Evolutionary conservation across 78 protist species (phyloP).

Genomic region (Thecamonas trahens): DNA sequence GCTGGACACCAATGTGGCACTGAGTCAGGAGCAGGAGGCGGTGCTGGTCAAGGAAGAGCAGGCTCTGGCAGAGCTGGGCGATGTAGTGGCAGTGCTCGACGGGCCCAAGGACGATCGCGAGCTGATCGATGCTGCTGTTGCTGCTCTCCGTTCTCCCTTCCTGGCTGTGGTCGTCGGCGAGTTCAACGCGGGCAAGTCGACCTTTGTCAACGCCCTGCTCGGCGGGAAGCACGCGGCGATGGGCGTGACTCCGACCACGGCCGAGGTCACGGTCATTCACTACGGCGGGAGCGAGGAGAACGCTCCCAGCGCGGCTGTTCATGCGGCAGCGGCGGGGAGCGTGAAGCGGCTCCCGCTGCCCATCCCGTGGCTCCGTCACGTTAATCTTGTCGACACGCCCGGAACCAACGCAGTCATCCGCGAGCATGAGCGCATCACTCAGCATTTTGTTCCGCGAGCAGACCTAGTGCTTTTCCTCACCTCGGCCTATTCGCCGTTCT

Average conservation of each 20-base stretch:
- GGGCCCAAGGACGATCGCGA: neutral
- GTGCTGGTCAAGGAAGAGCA: neutral
- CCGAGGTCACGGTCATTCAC: neutral
- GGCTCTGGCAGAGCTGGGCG: neutral
- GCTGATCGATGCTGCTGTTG: neutral
- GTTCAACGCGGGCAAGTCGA: constrained; percentile 11
- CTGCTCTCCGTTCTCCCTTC: neutral
- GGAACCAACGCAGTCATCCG: constrained; percentile 13
- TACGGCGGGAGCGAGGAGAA: no score
- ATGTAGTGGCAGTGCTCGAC: neutral
- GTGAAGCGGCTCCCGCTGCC: no score
- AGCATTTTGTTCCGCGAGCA: constrained; percentile 10
- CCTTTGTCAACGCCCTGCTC: constrained; percentile 8
- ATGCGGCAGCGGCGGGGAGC: no score
- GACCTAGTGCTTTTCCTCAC: constrained; percentile 12
- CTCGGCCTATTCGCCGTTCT: constrained; percentile 1
- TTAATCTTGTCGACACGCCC: constrained; percentile 11
- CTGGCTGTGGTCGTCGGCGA: constrained; percentile 14
- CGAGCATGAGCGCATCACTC: constrained; percentile 12
- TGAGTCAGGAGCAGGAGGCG: neutral
- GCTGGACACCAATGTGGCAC: no score
- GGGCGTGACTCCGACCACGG: constrained; percentile 11
- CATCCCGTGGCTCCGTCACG: no score
- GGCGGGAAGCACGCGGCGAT: neutral
- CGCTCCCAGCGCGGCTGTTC: no score